These are phyloP conservation scores for Aspergillus uvarum DNA, from an alignment of 2,329 filamentous ascomycete species.

Conservation along the genomic window DNA sequence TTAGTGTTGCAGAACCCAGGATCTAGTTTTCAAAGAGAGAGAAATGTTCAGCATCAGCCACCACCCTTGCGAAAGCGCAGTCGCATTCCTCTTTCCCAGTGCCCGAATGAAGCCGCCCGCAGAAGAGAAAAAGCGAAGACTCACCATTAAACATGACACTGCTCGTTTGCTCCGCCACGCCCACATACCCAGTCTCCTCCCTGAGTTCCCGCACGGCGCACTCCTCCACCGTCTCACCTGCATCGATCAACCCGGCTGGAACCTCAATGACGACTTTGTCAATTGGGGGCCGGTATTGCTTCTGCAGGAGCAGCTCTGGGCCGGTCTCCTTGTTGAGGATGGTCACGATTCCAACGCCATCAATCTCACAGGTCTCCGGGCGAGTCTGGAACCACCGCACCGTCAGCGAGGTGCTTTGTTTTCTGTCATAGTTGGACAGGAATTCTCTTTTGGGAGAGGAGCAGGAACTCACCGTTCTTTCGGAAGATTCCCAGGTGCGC, in stretches of 20 bases:
- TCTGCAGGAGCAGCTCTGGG: constrained; percentile 52
- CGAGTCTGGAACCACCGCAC: constrained; percentile 35
- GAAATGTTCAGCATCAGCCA: too few species aligned
- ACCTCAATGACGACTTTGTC: constrained; percentile 60
- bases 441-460: background rate
- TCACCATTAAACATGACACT: constrained; percentile 48
- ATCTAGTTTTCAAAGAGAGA: constrained; percentile 29
- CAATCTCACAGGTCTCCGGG: constrained; percentile 53
- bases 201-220: constrained; percentile 59
- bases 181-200: constrained; percentile 65
- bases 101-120: background rate
- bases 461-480: constrained; percentile 38
- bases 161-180: constrained; percentile 43
- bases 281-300: constrained; percentile 61
- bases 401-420: background rate
- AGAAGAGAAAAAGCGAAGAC: constrained; percentile 15
- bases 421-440: background rate
- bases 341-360: constrained; percentile 61
- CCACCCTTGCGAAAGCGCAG: background rate
- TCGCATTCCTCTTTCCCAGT: background rate
- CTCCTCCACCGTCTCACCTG: constrained; percentile 55
- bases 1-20: constrained; percentile 53
- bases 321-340: constrained; percentile 56
- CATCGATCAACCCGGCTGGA: constrained; percentile 60
- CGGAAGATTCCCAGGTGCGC: constrained; percentile 47